Evolutionary conservation across 441 rosid species (phyloP).

Genomic region (Flueggea neowawraea): DNA sequence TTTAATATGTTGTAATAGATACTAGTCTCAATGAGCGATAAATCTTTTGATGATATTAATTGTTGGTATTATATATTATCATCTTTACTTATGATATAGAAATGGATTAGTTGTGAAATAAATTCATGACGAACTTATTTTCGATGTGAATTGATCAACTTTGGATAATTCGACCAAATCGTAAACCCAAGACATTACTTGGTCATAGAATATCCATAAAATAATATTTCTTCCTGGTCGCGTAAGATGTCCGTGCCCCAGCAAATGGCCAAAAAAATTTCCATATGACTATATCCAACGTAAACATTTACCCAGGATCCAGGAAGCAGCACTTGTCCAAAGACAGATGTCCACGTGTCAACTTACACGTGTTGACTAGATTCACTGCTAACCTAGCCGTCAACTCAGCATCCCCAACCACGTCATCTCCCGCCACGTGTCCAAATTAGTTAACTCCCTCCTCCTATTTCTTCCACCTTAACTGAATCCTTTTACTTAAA

Average conservation of each 20-base stretch:
- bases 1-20: too few species aligned
- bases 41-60: background rate
- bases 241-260: conserved; percentile 7
- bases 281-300: background rate
- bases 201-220: too few species aligned
- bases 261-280: too few species aligned
- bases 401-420: conserved; percentile 1
- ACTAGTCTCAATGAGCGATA: background rate
- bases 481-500: background rate
- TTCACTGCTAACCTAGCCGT: conserved; percentile 16
- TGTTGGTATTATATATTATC: too few species aligned
- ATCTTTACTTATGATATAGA: too few species aligned
- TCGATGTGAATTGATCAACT: too few species aligned
- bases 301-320: conserved; percentile 27
- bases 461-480: conserved; percentile 9
- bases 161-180: too few species aligned
- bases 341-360: conserved; percentile 24
- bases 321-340: conserved; percentile 18
- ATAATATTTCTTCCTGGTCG: too few species aligned
- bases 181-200: too few species aligned
- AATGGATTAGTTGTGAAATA: too few species aligned
- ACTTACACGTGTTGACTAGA: conserved; percentile 11
- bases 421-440: conserved; percentile 35
- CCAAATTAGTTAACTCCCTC: background rate
- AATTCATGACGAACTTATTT: too few species aligned